Evolutionary conservation across 1,284 basidiomycete genomes (phyloP).

Genomic region (Trametes polyzona): DNA sequence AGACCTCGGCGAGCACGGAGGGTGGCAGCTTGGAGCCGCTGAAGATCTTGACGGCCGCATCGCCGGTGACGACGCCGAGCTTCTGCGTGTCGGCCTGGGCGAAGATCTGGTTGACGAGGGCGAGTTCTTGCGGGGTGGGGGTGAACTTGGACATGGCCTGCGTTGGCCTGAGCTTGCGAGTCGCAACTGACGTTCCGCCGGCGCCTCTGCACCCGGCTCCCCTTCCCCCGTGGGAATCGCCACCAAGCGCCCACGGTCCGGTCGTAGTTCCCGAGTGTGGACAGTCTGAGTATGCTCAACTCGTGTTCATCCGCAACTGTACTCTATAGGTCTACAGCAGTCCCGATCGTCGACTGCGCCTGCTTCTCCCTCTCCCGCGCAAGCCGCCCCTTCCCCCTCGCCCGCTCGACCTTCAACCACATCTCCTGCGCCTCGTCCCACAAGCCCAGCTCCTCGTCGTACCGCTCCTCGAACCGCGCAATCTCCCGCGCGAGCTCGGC

Average conservation of each 20-base stretch:
- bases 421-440: conserved; percentile 53
- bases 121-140: conserved; percentile 67
- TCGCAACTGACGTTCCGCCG: conserved; percentile 22
- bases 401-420: conserved; percentile 68
- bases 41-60: conserved; percentile 83
- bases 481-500: conserved; percentile 52
- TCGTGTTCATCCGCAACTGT: neutral
- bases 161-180: conserved; percentile 21
- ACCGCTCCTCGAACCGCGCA: conserved; percentile 50
- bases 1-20: conserved; percentile 89
- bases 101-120: conserved; percentile 74
- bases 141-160: conserved; percentile 64
- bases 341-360: conserved; percentile 23
- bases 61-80: conserved; percentile 82
- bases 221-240: conserved; percentile 14
- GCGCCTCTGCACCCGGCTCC: conserved; percentile 10
- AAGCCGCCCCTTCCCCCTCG: conserved; percentile 68
- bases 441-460: conserved; percentile 52
- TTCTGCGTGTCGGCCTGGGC: conserved; percentile 72
- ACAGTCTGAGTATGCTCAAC: neutral
- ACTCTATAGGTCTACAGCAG: conserved; percentile 20
- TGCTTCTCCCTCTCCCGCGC: conserved; percentile 50
- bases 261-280: neutral
- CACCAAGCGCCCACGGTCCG: neutral
- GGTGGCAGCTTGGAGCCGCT: conserved; percentile 79